Evolutionary conservation across 2,329 filamentous ascomycete genomes (phyloP).

Genomic region (Colletotrichum aenigma): DNA sequence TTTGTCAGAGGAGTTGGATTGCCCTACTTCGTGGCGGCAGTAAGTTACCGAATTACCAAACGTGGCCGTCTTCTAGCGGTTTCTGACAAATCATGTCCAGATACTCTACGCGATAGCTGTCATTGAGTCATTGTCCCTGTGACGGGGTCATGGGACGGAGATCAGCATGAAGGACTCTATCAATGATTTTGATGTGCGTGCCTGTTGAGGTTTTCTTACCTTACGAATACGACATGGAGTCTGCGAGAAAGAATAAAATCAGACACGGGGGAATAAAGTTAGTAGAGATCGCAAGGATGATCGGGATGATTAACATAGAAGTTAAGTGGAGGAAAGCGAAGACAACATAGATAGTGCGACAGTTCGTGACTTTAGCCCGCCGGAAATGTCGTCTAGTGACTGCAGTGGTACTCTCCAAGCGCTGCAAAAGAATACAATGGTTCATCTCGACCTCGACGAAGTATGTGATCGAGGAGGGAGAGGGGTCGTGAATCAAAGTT

Average conservation of each 20-base stretch:
- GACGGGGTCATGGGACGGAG: accelerated
- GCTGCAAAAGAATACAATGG: too few species aligned
- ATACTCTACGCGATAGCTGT: background rate
- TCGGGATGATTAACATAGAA: too few species aligned
- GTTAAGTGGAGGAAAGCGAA: too few species aligned
- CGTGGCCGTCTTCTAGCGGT: background rate
- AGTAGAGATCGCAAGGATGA: too few species aligned
- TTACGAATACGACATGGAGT: too few species aligned
- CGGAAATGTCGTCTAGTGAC: background rate
- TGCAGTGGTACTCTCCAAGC: too few species aligned
- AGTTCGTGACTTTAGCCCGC: background rate
- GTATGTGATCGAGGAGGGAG: background rate
- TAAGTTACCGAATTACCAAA: background rate
- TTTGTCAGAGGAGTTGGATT: background rate
- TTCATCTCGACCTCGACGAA: background rate
- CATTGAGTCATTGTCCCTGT: background rate
- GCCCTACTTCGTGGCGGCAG: background rate
- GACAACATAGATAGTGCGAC: too few species aligned
- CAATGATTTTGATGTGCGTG: background rate
- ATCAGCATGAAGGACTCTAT: background rate
- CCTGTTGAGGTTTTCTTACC: accelerated
- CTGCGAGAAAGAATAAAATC: too few species aligned
- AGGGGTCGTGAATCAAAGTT: background rate
- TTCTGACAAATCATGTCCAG: background rate
- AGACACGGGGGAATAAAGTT: too few species aligned